Evolutionary conservation across 225 moss, liverwort and hornwort species (phyloP), one percentile per base, ranked within the genome.

Genomic region (Polytrichum formosum): DNA sequence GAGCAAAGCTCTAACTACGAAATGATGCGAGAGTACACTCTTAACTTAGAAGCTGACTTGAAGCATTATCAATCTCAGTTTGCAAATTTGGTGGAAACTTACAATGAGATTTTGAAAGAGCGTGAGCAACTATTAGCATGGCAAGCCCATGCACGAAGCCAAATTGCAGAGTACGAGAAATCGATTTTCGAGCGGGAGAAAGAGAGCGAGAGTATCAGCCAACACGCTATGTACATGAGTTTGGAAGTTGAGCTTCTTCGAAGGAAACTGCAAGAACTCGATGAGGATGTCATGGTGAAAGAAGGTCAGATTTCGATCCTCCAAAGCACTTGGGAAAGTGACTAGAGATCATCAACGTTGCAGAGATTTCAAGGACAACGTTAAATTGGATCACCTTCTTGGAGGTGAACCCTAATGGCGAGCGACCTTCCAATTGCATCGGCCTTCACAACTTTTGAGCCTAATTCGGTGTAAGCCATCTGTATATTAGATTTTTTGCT

Each of bases 241-340:
- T 69, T 88, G 80, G 88, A 88, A 71, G 84, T 88, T 37, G 84
- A 88, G 54, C 81, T 88, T 66, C 60, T 88, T 61, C 84, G 79
- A 56, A 75, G 88, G 22, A 84, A 77, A 28, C 76, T 84, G 5
- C 84, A 79, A 67, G 79, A 88, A 64, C 79, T 88, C 21, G 88
- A 88, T 29, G 88, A 88, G 70, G 88, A 88, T 31, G 81, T 88
- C 30, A 54, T 88, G 88, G 61, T 84, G 70, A 88, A 82, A 73
- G 88, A 88, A 77, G 88, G 88, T 28, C 88, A 88, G 75, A 82
- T 88, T 68, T 88, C 88, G 6, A 88, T 88, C 63, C 70, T 87
- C 65, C 82, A 82, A 67, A 62, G 84, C 6, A 63, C 65, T 53
- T 87, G 81, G 84, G 84, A 84, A 73, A 79, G 70, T 67, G 73